These are phyloP conservation scores for Pharus latifolius DNA, from an alignment of 176 grass and related monocot genomes.

Conservation along the genomic window DNA sequence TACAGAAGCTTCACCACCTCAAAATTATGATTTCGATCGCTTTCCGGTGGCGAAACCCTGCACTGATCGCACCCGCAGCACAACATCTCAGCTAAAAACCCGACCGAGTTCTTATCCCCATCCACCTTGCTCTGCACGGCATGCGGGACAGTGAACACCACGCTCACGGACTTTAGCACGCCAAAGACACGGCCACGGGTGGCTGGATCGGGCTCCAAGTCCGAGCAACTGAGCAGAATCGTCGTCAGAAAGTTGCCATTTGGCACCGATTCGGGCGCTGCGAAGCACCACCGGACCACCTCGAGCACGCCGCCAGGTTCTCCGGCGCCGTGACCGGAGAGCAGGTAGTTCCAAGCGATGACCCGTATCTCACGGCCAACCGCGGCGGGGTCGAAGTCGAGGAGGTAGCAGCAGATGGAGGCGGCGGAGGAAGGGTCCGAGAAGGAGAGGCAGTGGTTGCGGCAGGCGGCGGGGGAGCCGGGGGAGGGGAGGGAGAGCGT, in stretches of 20 bases:
- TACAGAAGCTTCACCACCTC: slow-evolving; percentile 54
- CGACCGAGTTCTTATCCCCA: slow-evolving; percentile 13
- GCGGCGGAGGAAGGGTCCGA: slow-evolving; percentile 17
- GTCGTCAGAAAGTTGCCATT: neutral
- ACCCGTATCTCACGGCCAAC: slow-evolving; percentile 48
- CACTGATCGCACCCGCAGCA: slow-evolving; percentile 54
- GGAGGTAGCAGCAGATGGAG: slow-evolving; percentile 64
- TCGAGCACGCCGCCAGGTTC: slow-evolving; percentile 73
- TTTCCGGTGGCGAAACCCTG: slow-evolving; percentile 4
- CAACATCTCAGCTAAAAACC: slow-evolving; percentile 71
- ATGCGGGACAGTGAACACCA: slow-evolving; percentile 48
- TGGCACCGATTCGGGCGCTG: neutral
- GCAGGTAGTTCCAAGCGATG: slow-evolving; percentile 83
- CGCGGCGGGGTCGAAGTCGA: slow-evolving; percentile 43
- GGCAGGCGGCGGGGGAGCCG: slow-evolving; percentile 13
- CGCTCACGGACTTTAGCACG: slow-evolving; percentile 57
- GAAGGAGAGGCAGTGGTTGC: slow-evolving; percentile 60
- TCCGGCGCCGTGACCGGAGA: slow-evolving; percentile 2
- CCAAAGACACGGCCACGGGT: slow-evolving; percentile 23
- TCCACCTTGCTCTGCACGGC: slow-evolving; percentile 1
- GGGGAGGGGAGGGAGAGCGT: slow-evolving; percentile 33
- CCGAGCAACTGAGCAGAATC: neutral
- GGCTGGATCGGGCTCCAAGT: neutral
- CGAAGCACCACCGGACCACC: slow-evolving; percentile 60
- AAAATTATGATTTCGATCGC: slow-evolving; percentile 32